Evolutionary conservation across 2,329 filamentous ascomycete species (phyloP).

Genomic region (Alternaria solani): DNA sequence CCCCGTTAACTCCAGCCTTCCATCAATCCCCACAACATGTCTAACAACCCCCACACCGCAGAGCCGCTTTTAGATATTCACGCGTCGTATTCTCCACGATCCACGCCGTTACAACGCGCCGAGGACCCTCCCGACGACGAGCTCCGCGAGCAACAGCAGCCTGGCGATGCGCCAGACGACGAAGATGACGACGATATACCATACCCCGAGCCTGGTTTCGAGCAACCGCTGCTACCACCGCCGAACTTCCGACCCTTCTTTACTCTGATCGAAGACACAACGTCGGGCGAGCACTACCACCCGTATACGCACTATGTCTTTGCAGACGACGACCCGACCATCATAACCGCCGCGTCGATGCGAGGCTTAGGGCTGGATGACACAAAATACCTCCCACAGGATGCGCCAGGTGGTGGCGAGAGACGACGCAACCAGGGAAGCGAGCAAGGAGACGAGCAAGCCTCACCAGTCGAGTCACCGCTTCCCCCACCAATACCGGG

Average conservation of each 20-base stretch:
- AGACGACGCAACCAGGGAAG: constrained; percentile 25
- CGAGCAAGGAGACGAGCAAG: constrained; percentile 35
- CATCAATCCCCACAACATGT: constrained; percentile 38
- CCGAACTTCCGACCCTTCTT: constrained; percentile 80
- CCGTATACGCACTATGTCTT: constrained; percentile 93
- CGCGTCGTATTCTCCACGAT: constrained; percentile 35
- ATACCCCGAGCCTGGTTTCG: constrained; percentile 45
- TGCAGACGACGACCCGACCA: constrained; percentile 84
- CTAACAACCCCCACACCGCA: constrained; percentile 31
- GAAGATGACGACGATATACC: constrained; percentile 41
- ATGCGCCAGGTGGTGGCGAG: constrained; percentile 29
- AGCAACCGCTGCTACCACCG: constrained; percentile 50
- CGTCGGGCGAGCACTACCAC: constrained; percentile 78
- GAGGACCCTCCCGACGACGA: constrained; percentile 37
- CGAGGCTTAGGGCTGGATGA: constrained; percentile 60
- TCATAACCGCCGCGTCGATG: constrained; percentile 72
- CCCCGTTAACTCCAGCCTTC: constrained; percentile 32
- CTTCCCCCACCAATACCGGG: constrained; percentile 59
- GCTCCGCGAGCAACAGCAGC: constrained; percentile 26
- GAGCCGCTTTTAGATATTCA: constrained; percentile 27
- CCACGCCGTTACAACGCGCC: constrained; percentile 32
- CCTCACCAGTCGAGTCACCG: constrained; percentile 45
- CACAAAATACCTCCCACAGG: constrained; percentile 49
- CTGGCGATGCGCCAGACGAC: constrained; percentile 28
- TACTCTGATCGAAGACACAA: constrained; percentile 79